phyloP scores from a whole-genome alignment of 306 rosid genomes.

The Sphenostylis stenocarpa region DNA sequence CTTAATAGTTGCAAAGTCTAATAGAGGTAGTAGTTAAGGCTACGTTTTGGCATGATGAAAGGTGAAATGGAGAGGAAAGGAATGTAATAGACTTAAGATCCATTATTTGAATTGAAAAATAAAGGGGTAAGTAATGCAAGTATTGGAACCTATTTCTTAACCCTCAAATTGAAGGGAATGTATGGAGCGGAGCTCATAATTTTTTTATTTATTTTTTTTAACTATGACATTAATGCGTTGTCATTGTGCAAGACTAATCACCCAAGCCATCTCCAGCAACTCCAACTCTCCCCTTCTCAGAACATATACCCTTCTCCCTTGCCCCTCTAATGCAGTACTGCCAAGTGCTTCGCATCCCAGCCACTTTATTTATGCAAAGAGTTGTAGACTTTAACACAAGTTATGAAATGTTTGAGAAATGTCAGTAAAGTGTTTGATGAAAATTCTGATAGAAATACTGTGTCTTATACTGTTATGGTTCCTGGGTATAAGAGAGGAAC shows the following conservation, averaged over 20 bases:
- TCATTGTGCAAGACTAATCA: not conserved
- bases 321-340: not conserved
- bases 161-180: not conserved
- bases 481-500: not conserved
- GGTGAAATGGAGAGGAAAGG: not conserved
- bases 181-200: not conserved
- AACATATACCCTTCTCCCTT: not conserved
- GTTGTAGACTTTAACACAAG: not conserved
- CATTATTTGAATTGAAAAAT: not conserved
- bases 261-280: not conserved
- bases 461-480: not conserved
- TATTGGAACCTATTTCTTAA: not conserved
- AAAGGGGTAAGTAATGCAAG: not conserved
- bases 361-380: not conserved
- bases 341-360: not conserved
- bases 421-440: not conserved
- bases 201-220: not conserved
- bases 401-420: not conserved
- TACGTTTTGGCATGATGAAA: not conserved
- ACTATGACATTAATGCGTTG: not conserved
- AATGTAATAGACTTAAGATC: not conserved
- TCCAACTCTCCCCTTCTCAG: too few relatives aligned
- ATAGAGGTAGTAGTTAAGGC: not conserved
- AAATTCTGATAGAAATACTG: not conserved
- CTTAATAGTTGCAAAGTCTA: not conserved